These are phyloP conservation scores for Colletotrichum sp. DNA, from an alignment of 2,329 filamentous ascomycete genomes.

Conservation along the genomic window DNA sequence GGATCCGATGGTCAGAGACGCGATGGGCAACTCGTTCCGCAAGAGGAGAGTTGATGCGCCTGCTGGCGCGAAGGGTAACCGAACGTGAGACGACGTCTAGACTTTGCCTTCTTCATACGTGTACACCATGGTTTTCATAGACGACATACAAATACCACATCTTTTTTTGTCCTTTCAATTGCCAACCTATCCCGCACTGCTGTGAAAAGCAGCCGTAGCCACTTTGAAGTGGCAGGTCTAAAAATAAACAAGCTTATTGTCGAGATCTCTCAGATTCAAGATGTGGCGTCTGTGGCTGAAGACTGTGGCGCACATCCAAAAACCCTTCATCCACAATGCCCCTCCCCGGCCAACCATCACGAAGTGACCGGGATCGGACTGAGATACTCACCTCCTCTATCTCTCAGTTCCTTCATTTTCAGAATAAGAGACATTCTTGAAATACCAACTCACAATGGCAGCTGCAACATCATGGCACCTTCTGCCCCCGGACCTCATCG, in stretches of 20 bases:
- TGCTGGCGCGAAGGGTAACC: slow-evolving; percentile 61
- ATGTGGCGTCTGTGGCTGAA: background rate
- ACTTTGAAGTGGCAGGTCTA: background rate
- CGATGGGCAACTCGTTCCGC: slow-evolving; percentile 71
- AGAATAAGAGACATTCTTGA: background rate
- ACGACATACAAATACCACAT: background rate
- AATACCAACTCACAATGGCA: background rate
- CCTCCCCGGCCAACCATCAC: background rate
- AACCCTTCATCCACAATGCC: background rate
- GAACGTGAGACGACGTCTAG: slow-evolving; percentile 11
- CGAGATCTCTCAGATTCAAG: background rate
- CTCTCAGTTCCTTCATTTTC: background rate
- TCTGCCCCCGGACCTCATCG: slow-evolving; percentile 48
- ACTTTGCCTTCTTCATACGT: background rate
- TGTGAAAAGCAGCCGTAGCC: background rate
- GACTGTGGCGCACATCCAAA: background rate
- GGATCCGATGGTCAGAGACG: slow-evolving; percentile 83
- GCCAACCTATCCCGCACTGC: background rate
- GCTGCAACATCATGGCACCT: slow-evolving; percentile 3
- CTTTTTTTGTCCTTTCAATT: background rate
- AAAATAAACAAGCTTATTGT: background rate
- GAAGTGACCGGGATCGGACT: background rate
- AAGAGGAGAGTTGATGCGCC: slow-evolving; percentile 67
- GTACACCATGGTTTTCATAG: background rate
- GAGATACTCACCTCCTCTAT: background rate